Percentiles rank a stretch among this genome's conserved stretches.
Evolutionary conservation across 169 alveolate species (phyloP).

Genomic region (Plasmodium gonderi): DNA sequence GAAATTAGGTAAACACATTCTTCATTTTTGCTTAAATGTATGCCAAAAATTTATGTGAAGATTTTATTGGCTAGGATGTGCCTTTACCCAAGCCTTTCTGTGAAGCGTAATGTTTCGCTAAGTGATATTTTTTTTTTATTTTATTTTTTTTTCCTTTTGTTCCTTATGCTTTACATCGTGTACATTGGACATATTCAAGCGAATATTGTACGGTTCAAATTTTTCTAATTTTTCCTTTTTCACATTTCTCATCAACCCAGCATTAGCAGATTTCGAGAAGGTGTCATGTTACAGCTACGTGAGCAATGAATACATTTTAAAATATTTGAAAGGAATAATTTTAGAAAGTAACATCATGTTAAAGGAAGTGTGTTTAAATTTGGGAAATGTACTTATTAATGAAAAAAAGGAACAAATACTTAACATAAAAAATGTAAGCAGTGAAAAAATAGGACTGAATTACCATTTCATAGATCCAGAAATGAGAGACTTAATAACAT

Average conservation of each 20-base stretch:
- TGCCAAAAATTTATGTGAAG: too few species aligned
- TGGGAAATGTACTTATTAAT: conserved; percentile 42
- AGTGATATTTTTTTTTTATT: too few species aligned
- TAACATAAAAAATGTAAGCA: conserved; percentile 43
- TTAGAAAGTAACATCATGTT: conserved; percentile 41
- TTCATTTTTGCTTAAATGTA: not conserved
- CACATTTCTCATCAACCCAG: not conserved
- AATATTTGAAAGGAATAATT: conserved; percentile 43
- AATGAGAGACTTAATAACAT: conserved; percentile 3
- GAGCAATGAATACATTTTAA: conserved; percentile 39
- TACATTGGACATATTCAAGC: not conserved
- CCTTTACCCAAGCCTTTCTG: too few species aligned
- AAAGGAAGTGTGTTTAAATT: conserved; percentile 1
- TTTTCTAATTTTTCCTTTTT: not conserved
- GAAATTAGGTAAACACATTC: conserved; percentile 36
- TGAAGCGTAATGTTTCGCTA: too few species aligned
- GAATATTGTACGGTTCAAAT: not conserved
- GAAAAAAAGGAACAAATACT: conserved; percentile 33
- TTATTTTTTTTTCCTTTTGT: not conserved
- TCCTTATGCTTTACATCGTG: not conserved
- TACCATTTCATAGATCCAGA: conserved; percentile 19
- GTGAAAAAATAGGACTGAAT: conserved; percentile 8
- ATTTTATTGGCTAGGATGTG: too few species aligned
- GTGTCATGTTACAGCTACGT: conserved; percentile 17
- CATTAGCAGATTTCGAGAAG: conserved; percentile 52